Conservation (phyloP, 1,284 basidiomycete genomes). For the Somion occarium region DNA sequence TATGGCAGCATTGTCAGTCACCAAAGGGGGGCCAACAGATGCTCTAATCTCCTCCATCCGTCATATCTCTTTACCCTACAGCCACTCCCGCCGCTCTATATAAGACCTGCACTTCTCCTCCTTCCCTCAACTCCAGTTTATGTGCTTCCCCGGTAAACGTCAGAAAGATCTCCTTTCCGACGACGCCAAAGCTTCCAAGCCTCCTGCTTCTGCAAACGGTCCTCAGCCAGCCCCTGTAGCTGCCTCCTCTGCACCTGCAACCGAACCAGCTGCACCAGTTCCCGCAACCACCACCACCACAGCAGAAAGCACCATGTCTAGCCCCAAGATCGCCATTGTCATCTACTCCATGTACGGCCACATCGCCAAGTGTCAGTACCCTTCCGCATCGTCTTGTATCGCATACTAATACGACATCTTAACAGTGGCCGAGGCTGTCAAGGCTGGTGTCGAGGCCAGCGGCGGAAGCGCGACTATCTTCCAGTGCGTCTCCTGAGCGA, state of each 20-base stretch:
- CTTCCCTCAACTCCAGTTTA: conserved; percentile 18
- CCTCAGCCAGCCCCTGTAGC: background rate
- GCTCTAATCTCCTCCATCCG: background rate
- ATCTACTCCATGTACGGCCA: conserved; percentile 86
- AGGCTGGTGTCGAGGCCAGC: conserved; percentile 63
- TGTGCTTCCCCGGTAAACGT: conserved; percentile 40
- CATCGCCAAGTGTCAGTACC: conserved; percentile 57
- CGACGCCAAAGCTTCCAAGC: conserved; percentile 17
- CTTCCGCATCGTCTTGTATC: conserved; percentile 1
- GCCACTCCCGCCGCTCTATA: conserved; percentile 11
- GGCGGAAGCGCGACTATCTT: conserved; percentile 74
- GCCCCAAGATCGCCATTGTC: conserved; percentile 71
- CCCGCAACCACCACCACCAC: conserved; percentile 12
- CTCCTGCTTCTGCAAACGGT: conserved; percentile 2
- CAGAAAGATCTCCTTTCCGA: conserved; percentile 32
- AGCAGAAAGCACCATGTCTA: conserved; percentile 21
- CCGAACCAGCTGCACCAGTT: conserved; percentile 9
- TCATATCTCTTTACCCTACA: conserved; percentile 1
- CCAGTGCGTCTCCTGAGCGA: conserved; percentile 45
- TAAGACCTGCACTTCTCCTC: conserved; percentile 5
- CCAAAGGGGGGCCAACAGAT: background rate
- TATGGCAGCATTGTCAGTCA: background rate
- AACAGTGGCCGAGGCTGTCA: conserved; percentile 76
- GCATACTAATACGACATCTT: conserved; percentile 10
- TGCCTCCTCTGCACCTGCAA: background rate